Base-by-base conservation (phyloP, 2,329 filamentous ascomycete species). In the Xylaria arbuscula region DNA sequence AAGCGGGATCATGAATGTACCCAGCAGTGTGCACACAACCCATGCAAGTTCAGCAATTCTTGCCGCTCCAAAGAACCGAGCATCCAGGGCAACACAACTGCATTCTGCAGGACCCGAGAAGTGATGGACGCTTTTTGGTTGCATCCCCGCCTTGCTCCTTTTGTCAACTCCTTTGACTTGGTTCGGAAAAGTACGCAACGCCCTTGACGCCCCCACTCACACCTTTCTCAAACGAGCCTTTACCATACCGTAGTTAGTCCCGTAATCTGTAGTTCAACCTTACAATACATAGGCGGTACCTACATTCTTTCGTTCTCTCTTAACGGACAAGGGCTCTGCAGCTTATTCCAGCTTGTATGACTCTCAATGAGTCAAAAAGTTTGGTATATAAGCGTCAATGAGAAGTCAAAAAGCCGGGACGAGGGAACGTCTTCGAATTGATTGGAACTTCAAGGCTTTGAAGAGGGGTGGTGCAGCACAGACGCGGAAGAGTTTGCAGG, bases 41-140 rank as follows among this genome's bases (percentile, higher is more conserved):
- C 24, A 47, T 48, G 40, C 59, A 13, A 60, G 32, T 40, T 19
- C 57, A 13, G 45, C 53, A 59, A 28, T 47, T 47, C 38, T 47
- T 55, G 38, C 48, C 61, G 61, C 61, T 56, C 51, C 61, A 64
- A 50, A 64, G 38, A 42, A 56, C 36, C 36, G 36, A 40, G 13
- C 13, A 42, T 24, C 6, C 54, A 53, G 47, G 40, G 24, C 53
- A 42, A 64, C 42, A 57, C 24, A 42, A 13, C 28, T 48, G 48
- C 40, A 22, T 42, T 58, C 57, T 68, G 66, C 48, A 68, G 47
- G 63, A 62, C 57, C 62, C 58, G 58, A 62, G 53, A 66, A 66
- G 62, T 62, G 62, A 57, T 51, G 59, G 63, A 53, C 57, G 63
- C 47, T 66, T 50, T 59, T 50, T 48, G 40, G 54, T 38, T 57